Percentiles rank a stretch among this genome's conserved stretches.
Conservation (phyloP, 1,284 basidiomycete genomes). For the Pascua sp. region DNA sequence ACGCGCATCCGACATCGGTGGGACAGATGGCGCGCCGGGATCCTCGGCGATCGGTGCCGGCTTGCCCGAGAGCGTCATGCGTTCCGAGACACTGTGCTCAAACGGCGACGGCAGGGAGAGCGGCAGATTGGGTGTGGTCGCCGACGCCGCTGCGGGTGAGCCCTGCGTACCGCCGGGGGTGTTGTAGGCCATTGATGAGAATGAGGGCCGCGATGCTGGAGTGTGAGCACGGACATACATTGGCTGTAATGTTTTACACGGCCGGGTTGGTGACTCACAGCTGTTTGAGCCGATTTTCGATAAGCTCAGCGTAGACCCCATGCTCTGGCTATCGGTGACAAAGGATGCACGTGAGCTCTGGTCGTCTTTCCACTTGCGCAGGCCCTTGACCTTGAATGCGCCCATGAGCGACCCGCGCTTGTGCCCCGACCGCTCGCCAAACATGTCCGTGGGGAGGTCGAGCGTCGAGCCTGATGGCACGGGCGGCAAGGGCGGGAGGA, state of each 20-base stretch:
- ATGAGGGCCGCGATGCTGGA: conserved; percentile 7
- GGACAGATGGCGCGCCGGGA: too few relatives aligned
- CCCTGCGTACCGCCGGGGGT: neutral
- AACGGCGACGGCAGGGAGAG: too few relatives aligned
- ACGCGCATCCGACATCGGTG: too few relatives aligned
- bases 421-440: conserved; percentile 9
- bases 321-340: conserved; percentile 6
- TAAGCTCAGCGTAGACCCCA: conserved; percentile 4
- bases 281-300: conserved; percentile 13
- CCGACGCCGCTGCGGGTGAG: too few relatives aligned
- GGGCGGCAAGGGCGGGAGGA: conserved; percentile 15
- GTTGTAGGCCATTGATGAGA: conserved; percentile 6
- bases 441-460: conserved; percentile 22
- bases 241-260: neutral
- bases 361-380: conserved; percentile 18
- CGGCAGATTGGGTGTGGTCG: too few relatives aligned
- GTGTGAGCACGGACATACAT: neutral
- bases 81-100: too few relatives aligned
- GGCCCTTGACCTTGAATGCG: conserved; percentile 24
- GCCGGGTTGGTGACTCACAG: conserved; percentile 6
- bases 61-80: too few relatives aligned
- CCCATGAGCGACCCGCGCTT: conserved; percentile 29
- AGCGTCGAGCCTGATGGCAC: conserved; percentile 23
- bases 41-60: too few relatives aligned
- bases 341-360: conserved; percentile 7